Percentiles rank a stretch among this genome's conserved stretches.
phyloP scores from a whole-genome alignment of 2,329 filamentous ascomycete species.

The Triangularia verruculosa region DNA sequence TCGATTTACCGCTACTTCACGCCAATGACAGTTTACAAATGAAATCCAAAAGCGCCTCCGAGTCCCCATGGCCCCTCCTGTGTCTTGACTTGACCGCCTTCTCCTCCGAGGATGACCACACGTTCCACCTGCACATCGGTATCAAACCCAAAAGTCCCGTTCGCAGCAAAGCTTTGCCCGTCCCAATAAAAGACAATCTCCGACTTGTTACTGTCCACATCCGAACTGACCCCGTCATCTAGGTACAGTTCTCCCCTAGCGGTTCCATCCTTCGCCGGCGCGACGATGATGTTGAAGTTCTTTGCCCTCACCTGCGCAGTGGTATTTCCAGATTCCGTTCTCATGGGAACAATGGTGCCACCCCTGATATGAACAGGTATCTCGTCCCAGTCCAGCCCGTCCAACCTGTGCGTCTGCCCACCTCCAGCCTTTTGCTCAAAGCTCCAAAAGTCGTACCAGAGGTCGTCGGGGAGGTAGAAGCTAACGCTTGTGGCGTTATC shows the following conservation, averaged over 20 bases:
- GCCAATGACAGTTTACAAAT: background rate
- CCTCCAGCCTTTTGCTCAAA: conserved; percentile 40
- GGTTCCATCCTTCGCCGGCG: conserved; percentile 45
- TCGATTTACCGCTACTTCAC: too few relatives aligned
- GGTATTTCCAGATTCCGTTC: conserved; percentile 48
- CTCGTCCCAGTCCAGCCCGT: conserved; percentile 21
- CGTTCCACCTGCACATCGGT: conserved; percentile 20
- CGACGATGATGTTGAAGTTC: conserved; percentile 48
- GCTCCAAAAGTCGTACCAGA: conserved; percentile 52
- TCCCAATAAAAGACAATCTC: conserved; percentile 24
- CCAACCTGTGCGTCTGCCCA: conserved; percentile 29
- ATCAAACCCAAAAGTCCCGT: conserved; percentile 22
- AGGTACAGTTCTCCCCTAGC: conserved; percentile 49
- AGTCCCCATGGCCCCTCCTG: conserved; percentile 18
- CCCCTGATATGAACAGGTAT: conserved; percentile 64
- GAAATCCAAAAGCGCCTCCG: conserved; percentile 12
- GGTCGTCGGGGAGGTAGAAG: conserved; percentile 24
- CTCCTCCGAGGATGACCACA: conserved; percentile 19
- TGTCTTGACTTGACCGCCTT: background rate
- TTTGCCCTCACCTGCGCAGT: conserved; percentile 47
- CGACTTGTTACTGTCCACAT: conserved; percentile 16
- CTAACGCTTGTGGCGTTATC: conserved; percentile 19
- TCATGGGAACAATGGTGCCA: conserved; percentile 57
- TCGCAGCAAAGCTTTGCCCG: conserved; percentile 12
- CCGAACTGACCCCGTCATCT: conserved; percentile 42